phyloP scores from a whole-genome alignment of 495 filamentous ascomycete species.

The Aspergillus baeticus region DNA sequence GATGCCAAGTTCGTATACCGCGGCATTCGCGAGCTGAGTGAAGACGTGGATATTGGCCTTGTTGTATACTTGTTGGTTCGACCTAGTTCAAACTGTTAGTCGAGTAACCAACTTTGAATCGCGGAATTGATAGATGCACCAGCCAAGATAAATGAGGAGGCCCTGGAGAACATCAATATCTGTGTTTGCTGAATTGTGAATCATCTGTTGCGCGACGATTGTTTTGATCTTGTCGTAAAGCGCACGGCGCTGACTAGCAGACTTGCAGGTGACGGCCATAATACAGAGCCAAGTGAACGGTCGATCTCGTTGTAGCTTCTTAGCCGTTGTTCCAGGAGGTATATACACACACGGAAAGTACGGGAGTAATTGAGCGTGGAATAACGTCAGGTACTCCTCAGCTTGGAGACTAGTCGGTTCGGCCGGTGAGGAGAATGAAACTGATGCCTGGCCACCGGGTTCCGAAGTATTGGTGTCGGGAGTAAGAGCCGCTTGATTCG shows the following conservation, averaged over 20 bases:
- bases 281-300: constrained; percentile 58
- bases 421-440: not conserved
- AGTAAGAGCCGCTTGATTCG: not conserved
- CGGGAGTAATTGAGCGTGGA: constrained; percentile 40
- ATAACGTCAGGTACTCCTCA: constrained; percentile 37
- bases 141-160: constrained; percentile 45
- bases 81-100: not conserved
- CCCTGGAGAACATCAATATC: constrained; percentile 52
- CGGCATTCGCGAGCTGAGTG: not conserved
- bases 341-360: constrained; percentile 48
- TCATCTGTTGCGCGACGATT: constrained; percentile 44
- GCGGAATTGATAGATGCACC: constrained; percentile 24
- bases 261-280: constrained; percentile 41
- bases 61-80: constrained; percentile 13
- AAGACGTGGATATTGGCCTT: constrained; percentile 9
- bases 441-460: constrained; percentile 13
- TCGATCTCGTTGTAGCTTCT: constrained; percentile 41
- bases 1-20: constrained; percentile 8
- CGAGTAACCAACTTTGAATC: not conserved
- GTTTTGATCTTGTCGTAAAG: constrained; percentile 38
- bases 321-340: constrained; percentile 40
- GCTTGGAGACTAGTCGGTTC: constrained; percentile 22
- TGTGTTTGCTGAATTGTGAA: constrained; percentile 17
- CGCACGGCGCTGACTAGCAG: constrained; percentile 30
- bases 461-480: constrained; percentile 6